Base-by-base conservation (phyloP, 2,329 filamentous ascomycete species). In the Fulvia fulva region DNA sequence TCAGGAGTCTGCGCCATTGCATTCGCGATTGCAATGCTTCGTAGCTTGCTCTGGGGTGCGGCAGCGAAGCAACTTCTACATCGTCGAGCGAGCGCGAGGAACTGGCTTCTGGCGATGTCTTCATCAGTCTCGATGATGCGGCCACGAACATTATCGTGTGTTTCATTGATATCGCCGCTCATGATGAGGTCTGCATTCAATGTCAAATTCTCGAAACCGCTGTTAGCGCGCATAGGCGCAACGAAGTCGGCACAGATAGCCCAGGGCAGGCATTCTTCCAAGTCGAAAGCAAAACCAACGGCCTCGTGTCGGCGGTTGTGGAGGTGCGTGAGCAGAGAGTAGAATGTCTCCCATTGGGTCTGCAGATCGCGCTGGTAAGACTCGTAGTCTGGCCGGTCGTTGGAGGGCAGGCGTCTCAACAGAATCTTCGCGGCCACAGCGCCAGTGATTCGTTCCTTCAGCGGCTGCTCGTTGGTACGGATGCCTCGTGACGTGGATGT, bases 261-360 rank as follows among this genome's bases (percentile, higher is more conserved):
- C 91, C 91, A 97, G 1, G 90, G 84, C 77, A 92, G 83, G 51
- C 87, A 86, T 9, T 82, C 81, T 50, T 83, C 80, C 0, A 81
- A 73, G 68, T 97, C 94, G 56, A 90, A 86, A 0, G 87, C 84
- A 46, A 97, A 78, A 1, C 89, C 87, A 46, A 97, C 76, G 0
- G 90, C 87, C 69, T 97, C 92, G 19, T 89, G 88, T 68, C 92
- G 83, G 68, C 90, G 87, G 68, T 89, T 91, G 71, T 97, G 91
- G 43, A 99, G 78, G 71, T 96, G 92, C 12, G 89, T 81, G 19
- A 96, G 81, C 19, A 97, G 81, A 30, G 91, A 86, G 77, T 91
- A 96, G 74, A 96, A 96, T 52, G 89, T 85, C 62, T 89, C 86
- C 94, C 94, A 99, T 72, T 96, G 91, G 11, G 83, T 81, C 69